Evolutionary conservation across 371 early-diverging fungal genomes (phyloP), one percentile per base, ranked within the genome.

Genomic region (Mucor sp.): DNA sequence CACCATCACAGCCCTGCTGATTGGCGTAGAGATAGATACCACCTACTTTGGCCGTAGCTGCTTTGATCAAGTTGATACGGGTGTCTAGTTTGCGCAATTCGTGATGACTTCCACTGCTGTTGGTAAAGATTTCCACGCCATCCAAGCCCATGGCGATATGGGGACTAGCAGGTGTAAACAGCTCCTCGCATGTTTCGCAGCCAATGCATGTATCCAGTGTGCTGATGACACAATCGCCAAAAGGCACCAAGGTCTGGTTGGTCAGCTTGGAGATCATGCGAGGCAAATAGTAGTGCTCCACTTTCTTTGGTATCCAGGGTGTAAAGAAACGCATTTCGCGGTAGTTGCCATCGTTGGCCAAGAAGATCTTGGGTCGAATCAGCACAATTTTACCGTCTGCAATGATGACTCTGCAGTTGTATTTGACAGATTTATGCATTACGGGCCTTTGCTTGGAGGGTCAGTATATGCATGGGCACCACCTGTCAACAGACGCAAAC

Each of bases 1-100:
- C 99, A n/a, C 98, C 99, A 67, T 98, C 99, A 73, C 99, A 99
- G 4, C 99, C 99, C 76, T 94, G 90, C 68, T 96, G 97, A 76
- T 99, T 99, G 4, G 97, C 85, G 69, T 99, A 99, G 39, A 98
- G 73, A 70, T 99, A 99, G 14, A 95, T 85, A 37, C 99, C 99
- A 59, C 98, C 97, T 43, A 90, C 91, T 82, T 96, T 97, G 8
- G 83, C 77, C 14, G 97, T 98, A 2, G 99, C 99, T 48, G 92
- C 91, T 15, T 87, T 81, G 35, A 99, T 93, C 58, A 98, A 80
- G 21, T 95, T 92, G 23, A 99, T 79, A 44, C 99, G 91, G 0
- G 87, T 87, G 43, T 90, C 80, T 14, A 97, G 80, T 70, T 97
- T 97, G 50, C 94, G 88, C 25, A 97, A 84, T 72, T 97, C 96